Conservation (phyloP, 768 basidiomycete genomes). For the Sutorius australiensis region DNA sequence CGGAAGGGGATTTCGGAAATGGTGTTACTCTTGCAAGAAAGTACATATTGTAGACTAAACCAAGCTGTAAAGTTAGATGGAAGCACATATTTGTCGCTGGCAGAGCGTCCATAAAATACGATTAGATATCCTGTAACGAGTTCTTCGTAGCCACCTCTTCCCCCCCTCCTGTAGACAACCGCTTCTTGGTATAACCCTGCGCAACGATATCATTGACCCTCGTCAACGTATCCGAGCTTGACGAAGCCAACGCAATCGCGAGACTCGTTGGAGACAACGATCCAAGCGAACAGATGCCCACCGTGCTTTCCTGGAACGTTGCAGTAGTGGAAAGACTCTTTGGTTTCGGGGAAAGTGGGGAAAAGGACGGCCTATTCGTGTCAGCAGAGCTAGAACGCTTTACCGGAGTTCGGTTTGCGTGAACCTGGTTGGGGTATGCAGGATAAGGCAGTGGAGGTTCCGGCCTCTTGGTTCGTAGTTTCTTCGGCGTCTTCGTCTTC, state of each 20-base stretch:
- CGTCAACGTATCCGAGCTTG: conserved; percentile 26
- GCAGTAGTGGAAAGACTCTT: conserved; percentile 7
- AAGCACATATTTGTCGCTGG: not conserved
- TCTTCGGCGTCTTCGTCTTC: conserved; percentile 4
- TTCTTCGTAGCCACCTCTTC: not conserved
- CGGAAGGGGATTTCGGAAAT: too few species aligned
- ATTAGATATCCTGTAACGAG: not conserved
- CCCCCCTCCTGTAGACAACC: not conserved
- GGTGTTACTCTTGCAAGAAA: too few species aligned
- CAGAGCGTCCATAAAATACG: not conserved
- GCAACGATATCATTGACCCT: conserved; percentile 37
- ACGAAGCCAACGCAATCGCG: conserved; percentile 19
- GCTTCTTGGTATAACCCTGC: conserved; percentile 31
- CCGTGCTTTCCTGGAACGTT: conserved; percentile 1
- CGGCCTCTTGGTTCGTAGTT: conserved; percentile 1
- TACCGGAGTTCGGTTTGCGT: not conserved
- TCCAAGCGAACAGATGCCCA: conserved; percentile 10
- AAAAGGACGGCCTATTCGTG: not conserved
- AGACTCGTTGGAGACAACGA: conserved; percentile 25
- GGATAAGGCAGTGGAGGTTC: conserved; percentile 23
- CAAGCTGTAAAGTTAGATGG: not conserved
- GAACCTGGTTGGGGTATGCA: conserved; percentile 13
- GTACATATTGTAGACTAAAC: not conserved
- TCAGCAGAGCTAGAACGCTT: not conserved
- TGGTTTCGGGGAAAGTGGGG: conserved; percentile 8